These are phyloP conservation scores for Trichoderma sp. DNA, from an alignment of 2,329 filamentous ascomycete species.

Conservation along the genomic window DNA sequence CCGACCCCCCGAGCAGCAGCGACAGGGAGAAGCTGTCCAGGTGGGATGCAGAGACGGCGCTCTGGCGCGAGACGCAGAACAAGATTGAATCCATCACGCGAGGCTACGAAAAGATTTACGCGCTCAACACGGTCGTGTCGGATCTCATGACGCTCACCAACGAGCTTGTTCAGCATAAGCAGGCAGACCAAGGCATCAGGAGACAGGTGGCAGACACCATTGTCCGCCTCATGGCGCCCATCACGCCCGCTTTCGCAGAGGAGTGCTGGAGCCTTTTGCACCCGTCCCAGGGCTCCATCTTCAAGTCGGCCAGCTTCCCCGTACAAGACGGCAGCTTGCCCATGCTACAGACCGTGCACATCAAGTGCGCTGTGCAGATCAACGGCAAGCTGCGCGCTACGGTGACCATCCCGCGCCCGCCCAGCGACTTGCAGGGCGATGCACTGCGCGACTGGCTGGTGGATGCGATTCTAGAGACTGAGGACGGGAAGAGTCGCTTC, in stretches of 20 bases:
- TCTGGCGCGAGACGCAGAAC: conserved; percentile 65
- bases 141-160: conserved; percentile 83
- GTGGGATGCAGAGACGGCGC: conserved; percentile 46
- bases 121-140: conserved; percentile 79
- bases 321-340: conserved; percentile 47
- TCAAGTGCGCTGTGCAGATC: conserved; percentile 67
- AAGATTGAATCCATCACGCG: conserved; percentile 65
- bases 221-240: conserved; percentile 71
- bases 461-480: conserved; percentile 56
- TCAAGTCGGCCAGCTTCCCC: conserved; percentile 57
- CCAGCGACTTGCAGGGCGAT: conserved; percentile 40
- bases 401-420: conserved; percentile 58
- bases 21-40: conserved; percentile 31
- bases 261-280: conserved; percentile 70
- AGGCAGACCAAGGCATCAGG: conserved; percentile 43
- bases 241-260: conserved; percentile 76
- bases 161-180: conserved; percentile 47
- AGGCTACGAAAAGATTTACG: conserved; percentile 68
- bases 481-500: conserved; percentile 58
- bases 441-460: conserved; percentile 59
- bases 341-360: conserved; percentile 48
- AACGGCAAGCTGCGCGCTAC: conserved; percentile 75
- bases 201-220: conserved; percentile 53
- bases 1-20: conserved; percentile 14
- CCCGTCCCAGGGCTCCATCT: conserved; percentile 39